Conservation (phyloP, 1,284 basidiomycete genomes). For the Tylopilus sp. region DNA sequence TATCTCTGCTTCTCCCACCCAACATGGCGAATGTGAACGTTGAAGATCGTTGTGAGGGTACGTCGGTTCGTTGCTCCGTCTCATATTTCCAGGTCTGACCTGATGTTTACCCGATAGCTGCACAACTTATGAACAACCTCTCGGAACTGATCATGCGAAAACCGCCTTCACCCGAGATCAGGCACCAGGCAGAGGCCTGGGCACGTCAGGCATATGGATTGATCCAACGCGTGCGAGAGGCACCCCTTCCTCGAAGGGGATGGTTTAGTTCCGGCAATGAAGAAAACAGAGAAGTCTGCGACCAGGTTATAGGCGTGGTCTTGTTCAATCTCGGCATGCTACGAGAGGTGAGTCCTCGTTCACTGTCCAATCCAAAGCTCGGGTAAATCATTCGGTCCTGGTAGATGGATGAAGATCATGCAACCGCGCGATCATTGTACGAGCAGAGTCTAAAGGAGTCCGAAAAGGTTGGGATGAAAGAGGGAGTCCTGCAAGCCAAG, state of each 20-base stretch:
- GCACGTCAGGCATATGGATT: conserved; percentile 54
- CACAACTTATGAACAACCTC: conserved; percentile 68
- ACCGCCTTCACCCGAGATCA: conserved; percentile 44
- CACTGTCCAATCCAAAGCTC: background rate
- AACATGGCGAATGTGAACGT: conserved; percentile 36
- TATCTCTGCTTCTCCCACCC: conserved; percentile 63
- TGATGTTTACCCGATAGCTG: conserved; percentile 44
- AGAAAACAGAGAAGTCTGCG: conserved; percentile 42
- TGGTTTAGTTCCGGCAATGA: conserved; percentile 23
- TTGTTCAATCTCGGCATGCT: conserved; percentile 61
- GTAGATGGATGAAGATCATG: conserved; percentile 53
- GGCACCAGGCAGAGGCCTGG: conserved; percentile 62
- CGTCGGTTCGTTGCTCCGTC: background rate
- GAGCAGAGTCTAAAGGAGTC: conserved; percentile 50
- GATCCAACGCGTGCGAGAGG: conserved; percentile 39
- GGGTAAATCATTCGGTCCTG: background rate
- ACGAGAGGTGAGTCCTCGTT: conserved; percentile 40
- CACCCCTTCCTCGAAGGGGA: conserved; percentile 23
- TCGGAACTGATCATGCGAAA: conserved; percentile 56
- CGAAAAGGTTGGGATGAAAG: conserved; percentile 47
- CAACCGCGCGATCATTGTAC: conserved; percentile 47
- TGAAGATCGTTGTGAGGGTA: conserved; percentile 64
- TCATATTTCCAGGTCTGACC: background rate
- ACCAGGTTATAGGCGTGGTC: conserved; percentile 56
- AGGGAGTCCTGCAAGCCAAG: conserved; percentile 50